Conservation (phyloP, 2,329 filamentous ascomycete species). For the Arachnopeziza araneosa region DNA sequence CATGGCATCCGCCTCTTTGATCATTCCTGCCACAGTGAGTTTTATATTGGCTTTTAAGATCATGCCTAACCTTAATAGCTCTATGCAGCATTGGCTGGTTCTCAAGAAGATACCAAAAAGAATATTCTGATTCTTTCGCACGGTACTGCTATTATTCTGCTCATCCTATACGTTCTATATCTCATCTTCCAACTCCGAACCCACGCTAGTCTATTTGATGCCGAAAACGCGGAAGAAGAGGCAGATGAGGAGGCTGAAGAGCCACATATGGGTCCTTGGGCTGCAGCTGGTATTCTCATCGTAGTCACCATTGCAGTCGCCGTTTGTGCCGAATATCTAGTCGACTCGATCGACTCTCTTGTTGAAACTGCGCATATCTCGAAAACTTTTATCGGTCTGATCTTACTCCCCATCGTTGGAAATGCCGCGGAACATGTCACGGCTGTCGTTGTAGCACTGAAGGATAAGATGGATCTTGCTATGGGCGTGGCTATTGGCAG, state of each 20-base stretch:
- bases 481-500: slow-evolving; percentile 79
- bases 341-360: slow-evolving; percentile 68
- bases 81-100: slow-evolving; percentile 56
- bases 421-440: slow-evolving; percentile 80
- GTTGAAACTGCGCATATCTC: slow-evolving; percentile 66
- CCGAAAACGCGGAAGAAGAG: slow-evolving; percentile 33
- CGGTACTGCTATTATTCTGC: slow-evolving; percentile 69
- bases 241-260: slow-evolving; percentile 18
- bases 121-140: slow-evolving; percentile 69
- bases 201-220: slow-evolving; percentile 66
- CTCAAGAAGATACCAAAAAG: slow-evolving; percentile 38
- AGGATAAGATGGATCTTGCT: slow-evolving; percentile 71
- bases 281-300: slow-evolving; percentile 51
- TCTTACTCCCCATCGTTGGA: slow-evolving; percentile 73
- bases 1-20: slow-evolving; percentile 68
- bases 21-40: slow-evolving; percentile 65
- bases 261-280: slow-evolving; percentile 19
- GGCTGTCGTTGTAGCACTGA: slow-evolving; percentile 69
- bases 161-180: slow-evolving; percentile 70
- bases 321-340: slow-evolving; percentile 70
- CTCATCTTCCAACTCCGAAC: slow-evolving; percentile 73
- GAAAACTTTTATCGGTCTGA: slow-evolving; percentile 76
- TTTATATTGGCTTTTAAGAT: background rate
- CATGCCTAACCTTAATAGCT: slow-evolving; percentile 38
- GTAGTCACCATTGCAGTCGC: slow-evolving; percentile 65